Evolutionary conservation across 225 moss, liverwort and hornwort species (phyloP).

Genomic region (Physcomitrellopsis africana): DNA sequence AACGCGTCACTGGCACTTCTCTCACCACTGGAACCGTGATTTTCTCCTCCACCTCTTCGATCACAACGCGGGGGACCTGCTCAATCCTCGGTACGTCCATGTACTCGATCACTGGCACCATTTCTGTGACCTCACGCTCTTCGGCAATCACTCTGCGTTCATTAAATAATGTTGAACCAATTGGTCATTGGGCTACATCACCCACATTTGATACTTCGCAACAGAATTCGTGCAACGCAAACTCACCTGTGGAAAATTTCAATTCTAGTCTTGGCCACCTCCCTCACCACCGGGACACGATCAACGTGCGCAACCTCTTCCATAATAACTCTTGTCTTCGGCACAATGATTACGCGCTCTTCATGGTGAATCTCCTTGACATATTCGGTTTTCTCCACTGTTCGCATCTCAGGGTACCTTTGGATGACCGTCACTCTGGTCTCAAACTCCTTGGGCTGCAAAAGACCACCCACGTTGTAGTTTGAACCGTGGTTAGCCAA

Average conservation of each 20-base stretch:
- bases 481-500: too few species aligned
- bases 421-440: conserved; percentile 63
- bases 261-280: conserved; percentile 52
- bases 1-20: conserved; percentile 51
- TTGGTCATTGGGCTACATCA: background rate
- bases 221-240: too few species aligned
- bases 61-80: conserved; percentile 52
- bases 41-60: conserved; percentile 47
- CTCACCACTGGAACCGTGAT: conserved; percentile 54
- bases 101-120: conserved; percentile 53
- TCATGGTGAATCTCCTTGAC: conserved; percentile 57
- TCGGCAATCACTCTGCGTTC: conserved; percentile 47
- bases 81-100: conserved; percentile 54
- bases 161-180: background rate
- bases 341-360: conserved; percentile 41
- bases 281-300: conserved; percentile 49
- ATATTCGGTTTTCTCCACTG: conserved; percentile 53
- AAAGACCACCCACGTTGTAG: background rate
- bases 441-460: conserved; percentile 62
- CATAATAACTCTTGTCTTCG: conserved; percentile 46
- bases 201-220: too few species aligned
- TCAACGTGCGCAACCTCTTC: conserved; percentile 57
- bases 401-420: conserved; percentile 64
- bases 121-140: conserved; percentile 51
- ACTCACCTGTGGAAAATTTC: conserved; percentile 42